Evolutionary conservation across 2,329 filamentous ascomycete genomes (phyloP).

Genomic region (Acarospora socialis): DNA sequence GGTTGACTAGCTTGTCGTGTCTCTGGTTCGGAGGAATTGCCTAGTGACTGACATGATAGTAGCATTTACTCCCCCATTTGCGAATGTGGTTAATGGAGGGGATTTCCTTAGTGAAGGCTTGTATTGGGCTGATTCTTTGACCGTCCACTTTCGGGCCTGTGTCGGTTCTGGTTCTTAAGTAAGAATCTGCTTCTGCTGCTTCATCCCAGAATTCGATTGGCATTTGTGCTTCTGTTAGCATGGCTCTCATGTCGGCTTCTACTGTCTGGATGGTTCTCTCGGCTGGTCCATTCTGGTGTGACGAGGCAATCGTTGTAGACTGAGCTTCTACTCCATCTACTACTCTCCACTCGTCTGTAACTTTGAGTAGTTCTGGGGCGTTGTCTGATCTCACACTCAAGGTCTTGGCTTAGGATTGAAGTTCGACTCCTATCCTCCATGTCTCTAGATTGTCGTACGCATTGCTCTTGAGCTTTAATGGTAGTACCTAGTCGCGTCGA

Average conservation of each 20-base stretch:
- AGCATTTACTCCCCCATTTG: slow-evolving; percentile 5
- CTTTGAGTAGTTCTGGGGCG: not conserved
- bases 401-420: slow-evolving; percentile 2
- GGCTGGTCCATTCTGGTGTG: slow-evolving; percentile 2
- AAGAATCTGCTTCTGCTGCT: slow-evolving; percentile 1
- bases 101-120: slow-evolving; percentile 1
- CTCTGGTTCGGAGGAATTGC: not conserved
- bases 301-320: not conserved
- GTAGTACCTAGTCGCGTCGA: too few species aligned
- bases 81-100: slow-evolving; percentile 3
- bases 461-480: too few species aligned
- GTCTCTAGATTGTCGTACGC: too few species aligned
- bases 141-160: slow-evolving; percentile 1
- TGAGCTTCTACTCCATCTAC: slow-evolving; percentile 1
- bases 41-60: not conserved
- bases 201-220: slow-evolving; percentile 4
- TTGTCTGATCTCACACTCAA: slow-evolving; percentile 1
- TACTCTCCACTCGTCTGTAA: too few species aligned
- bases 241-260: slow-evolving; percentile 1
- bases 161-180: not conserved
- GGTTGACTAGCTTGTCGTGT: slow-evolving; percentile 3
- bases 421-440: too few species aligned
- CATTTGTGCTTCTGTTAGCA: slow-evolving; percentile 1
- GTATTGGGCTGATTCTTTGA: too few species aligned
- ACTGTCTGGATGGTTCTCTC: slow-evolving; percentile 2